phyloP scores from a whole-genome alignment of 2,329 filamentous ascomycete species.

The Ophiostoma australiae region DNA sequence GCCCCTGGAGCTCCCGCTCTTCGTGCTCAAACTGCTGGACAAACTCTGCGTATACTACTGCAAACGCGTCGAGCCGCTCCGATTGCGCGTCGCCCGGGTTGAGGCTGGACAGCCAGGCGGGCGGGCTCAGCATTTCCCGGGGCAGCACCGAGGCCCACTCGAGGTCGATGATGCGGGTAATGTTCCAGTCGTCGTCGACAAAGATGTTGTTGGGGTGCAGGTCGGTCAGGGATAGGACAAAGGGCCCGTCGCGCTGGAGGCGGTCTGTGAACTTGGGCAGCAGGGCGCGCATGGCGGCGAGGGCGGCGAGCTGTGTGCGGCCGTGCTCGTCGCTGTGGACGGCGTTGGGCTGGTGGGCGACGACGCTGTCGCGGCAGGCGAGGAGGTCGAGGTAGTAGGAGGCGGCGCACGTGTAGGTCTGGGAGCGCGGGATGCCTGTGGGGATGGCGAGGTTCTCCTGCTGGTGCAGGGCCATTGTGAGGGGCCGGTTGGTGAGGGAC shows the following conservation, averaged over 20 bases:
- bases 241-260: neutral
- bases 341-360: neutral
- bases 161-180: conserved; percentile 33
- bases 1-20: neutral
- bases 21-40: neutral
- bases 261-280: neutral
- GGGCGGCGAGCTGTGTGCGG: neutral
- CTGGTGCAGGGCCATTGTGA: conserved; percentile 31
- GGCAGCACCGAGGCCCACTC: conserved; percentile 29
- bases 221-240: conserved; percentile 31
- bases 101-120: neutral
- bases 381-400: conserved; percentile 5
- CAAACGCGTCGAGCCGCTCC: neutral
- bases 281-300: neutral
- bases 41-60: neutral
- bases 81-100: neutral
- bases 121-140: neutral
- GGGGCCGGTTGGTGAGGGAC: conserved; percentile 20
- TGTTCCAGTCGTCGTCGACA: conserved; percentile 34
- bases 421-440: conserved; percentile 16
- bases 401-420: neutral
- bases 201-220: conserved; percentile 33
- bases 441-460: conserved; percentile 29
- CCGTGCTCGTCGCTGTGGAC: neutral
- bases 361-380: neutral